Percentiles rank a stretch among this genome's conserved stretches.
Evolutionary conservation across 352 stramenopile species (phyloP).

Genomic region (Pythium plurisporium): DNA sequence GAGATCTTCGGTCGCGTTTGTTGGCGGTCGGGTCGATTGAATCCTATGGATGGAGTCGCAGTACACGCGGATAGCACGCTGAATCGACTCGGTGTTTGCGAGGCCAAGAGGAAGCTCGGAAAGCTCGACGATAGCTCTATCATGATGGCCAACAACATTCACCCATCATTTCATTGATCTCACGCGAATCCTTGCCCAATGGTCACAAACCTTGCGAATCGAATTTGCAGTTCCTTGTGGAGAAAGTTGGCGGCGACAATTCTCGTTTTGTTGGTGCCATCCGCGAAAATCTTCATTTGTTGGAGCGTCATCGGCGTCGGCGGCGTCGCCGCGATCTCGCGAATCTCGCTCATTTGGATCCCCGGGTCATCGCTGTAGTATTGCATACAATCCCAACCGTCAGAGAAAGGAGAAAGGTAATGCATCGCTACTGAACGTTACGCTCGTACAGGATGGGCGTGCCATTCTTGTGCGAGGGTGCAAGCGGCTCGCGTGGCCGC

Average conservation of each 20-base stretch:
- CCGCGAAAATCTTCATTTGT: conserved; percentile 79
- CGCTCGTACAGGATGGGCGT: conserved; percentile 22
- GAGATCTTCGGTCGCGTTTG: conserved; percentile 43
- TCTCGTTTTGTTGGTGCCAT: conserved; percentile 50
- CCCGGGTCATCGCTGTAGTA: conserved; percentile 5
- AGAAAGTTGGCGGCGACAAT: conserved; percentile 66
- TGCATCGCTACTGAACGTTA: neutral
- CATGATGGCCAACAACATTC: neutral
- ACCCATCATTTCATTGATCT: neutral
- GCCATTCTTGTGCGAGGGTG: conserved; percentile 19
- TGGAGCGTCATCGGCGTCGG: conserved; percentile 72
- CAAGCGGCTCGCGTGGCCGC: neutral
- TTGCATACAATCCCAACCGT: too few species aligned
- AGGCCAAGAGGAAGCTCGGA: conserved; percentile 65
- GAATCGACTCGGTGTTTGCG: conserved; percentile 55
- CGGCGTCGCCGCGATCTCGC: conserved; percentile 40
- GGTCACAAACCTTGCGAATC: conserved; percentile 43
- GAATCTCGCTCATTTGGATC: conserved; percentile 66
- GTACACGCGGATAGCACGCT: conserved; percentile 64
- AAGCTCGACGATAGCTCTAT: conserved; percentile 65
- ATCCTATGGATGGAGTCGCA: conserved; percentile 49
- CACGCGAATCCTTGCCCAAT: neutral
- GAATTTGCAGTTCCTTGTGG: conserved; percentile 74
- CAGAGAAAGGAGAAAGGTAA: too few species aligned
- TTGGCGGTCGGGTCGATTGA: conserved; percentile 34